Evolutionary conservation across 345 rosid species (phyloP).

Genomic region (Lagerstroemia speciosa): DNA sequence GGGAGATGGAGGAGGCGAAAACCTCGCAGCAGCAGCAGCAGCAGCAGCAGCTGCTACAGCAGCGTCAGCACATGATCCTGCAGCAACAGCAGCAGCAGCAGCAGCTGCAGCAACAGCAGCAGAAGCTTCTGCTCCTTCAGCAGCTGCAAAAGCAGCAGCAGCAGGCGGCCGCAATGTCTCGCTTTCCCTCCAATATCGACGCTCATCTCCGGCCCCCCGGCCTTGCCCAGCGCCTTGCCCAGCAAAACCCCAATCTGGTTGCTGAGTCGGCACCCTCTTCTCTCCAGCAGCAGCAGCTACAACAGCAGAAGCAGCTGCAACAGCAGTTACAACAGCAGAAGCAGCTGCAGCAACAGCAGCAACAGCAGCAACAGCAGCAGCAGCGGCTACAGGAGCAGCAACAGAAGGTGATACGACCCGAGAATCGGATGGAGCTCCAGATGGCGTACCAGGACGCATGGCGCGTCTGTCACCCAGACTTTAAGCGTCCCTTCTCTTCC

Average conservation of each 20-base stretch:
- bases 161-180: constrained; percentile 72
- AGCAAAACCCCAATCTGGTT: constrained; percentile 28
- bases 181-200: constrained; percentile 88
- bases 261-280: constrained; percentile 3
- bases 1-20: constrained; percentile 53
- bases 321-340: too few relatives aligned
- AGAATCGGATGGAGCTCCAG: constrained; percentile 72
- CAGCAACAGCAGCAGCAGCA: constrained; percentile 43
- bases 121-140: constrained; percentile 46
- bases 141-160: constrained; percentile 63
- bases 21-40: constrained; percentile 10
- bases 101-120: constrained; percentile 58
- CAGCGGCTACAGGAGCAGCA: constrained; percentile 36
- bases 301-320: too few relatives aligned
- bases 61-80: constrained; percentile 19
- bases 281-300: constrained; percentile 4
- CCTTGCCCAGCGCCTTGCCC: constrained; percentile 35
- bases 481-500: constrained; percentile 74
- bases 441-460: constrained; percentile 93
- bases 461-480: constrained; percentile 87
- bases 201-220: constrained; percentile 64
- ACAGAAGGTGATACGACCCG: constrained; percentile 54
- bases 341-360: too few relatives aligned
- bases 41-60: constrained; percentile 18
- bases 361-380: constrained; percentile 20